Conservation (phyloP, 192 early-diverging fungal species). For the Podila horticola region DNA sequence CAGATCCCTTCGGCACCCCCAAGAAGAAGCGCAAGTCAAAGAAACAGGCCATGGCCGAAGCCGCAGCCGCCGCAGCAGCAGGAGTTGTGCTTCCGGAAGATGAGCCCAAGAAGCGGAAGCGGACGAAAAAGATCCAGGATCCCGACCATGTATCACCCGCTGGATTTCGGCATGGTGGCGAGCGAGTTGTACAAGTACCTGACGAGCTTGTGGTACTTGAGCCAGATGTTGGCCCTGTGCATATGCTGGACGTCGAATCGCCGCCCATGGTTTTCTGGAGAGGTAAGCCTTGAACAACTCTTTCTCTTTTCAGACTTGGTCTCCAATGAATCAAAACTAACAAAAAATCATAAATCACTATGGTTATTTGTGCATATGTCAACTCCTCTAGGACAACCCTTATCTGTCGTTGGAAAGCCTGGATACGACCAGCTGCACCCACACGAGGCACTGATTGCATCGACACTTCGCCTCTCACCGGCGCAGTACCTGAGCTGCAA, state of each 20-base stretch:
- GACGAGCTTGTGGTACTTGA: constrained; percentile 26
- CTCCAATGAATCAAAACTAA: too few relatives aligned
- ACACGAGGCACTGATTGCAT: constrained; percentile 78
- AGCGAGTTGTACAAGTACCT: constrained; percentile 40
- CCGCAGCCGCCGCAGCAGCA: neutral
- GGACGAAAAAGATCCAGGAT: constrained; percentile 35
- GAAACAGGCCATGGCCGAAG: constrained; percentile 11
- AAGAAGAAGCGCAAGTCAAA: constrained; percentile 25
- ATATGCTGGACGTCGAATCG: constrained; percentile 16
- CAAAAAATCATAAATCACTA: too few relatives aligned
- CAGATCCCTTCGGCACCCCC: neutral
- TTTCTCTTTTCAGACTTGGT: neutral
- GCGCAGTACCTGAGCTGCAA: constrained; percentile 89
- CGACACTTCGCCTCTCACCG: constrained; percentile 83
- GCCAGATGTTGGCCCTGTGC: constrained; percentile 38
- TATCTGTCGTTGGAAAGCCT: constrained; percentile 47
- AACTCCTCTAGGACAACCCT: constrained; percentile 50
- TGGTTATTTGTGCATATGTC: constrained; percentile 1
- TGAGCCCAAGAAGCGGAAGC: constrained; percentile 30
- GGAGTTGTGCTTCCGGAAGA: constrained; percentile 25
- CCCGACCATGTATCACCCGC: constrained; percentile 31
- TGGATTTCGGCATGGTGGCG: constrained; percentile 41
- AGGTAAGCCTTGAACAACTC: constrained; percentile 16
- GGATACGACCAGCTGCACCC: constrained; percentile 64
- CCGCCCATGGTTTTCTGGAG: constrained; percentile 34